Evolutionary conservation across 306 rosid species (phyloP).

Genomic region (Dryas drummondii): DNA sequence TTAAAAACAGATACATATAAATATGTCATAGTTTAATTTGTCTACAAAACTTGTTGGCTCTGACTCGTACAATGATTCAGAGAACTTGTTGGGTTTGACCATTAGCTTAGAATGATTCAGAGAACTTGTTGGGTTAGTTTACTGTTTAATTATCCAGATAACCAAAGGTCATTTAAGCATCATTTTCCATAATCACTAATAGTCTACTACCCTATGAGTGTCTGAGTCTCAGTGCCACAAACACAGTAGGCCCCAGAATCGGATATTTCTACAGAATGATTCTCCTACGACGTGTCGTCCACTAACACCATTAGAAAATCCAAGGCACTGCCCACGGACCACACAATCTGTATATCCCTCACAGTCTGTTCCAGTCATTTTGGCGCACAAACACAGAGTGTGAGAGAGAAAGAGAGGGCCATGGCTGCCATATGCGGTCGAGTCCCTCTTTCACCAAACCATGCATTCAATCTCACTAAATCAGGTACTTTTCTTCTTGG

Average conservation of each 20-base stretch:
- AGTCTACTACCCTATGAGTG: background rate
- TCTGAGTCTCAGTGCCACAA: background rate
- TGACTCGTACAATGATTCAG: too few species aligned
- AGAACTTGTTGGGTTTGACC: too few species aligned
- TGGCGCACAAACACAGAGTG: background rate
- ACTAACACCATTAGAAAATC: slow-evolving; percentile 7
- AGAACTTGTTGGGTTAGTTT: background rate
- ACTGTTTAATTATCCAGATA: background rate
- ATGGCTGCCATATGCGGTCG: slow-evolving; percentile 58
- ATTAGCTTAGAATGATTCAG: background rate
- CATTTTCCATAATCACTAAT: background rate
- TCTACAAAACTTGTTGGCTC: too few species aligned
- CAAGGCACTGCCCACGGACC: background rate
- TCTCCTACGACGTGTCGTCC: slow-evolving; percentile 23
- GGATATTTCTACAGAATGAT: slow-evolving; percentile 12
- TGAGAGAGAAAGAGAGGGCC: slow-evolving; percentile 21
- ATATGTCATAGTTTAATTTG: too few species aligned
- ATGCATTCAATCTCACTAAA: slow-evolving; percentile 43
- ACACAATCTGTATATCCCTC: slow-evolving; percentile 7
- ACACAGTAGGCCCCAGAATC: background rate
- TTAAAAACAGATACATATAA: too few species aligned
- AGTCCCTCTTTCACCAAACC: slow-evolving; percentile 63
- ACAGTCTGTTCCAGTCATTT: background rate
- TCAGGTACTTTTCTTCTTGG: slow-evolving; percentile 34
- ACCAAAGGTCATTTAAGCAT: background rate